Percentiles rank a stretch among this genome's conserved stretches.
These are phyloP conservation scores for Hypoxylon sp. DNA, from an alignment of 2,329 filamentous ascomycete species.

Conservation along the genomic window DNA sequence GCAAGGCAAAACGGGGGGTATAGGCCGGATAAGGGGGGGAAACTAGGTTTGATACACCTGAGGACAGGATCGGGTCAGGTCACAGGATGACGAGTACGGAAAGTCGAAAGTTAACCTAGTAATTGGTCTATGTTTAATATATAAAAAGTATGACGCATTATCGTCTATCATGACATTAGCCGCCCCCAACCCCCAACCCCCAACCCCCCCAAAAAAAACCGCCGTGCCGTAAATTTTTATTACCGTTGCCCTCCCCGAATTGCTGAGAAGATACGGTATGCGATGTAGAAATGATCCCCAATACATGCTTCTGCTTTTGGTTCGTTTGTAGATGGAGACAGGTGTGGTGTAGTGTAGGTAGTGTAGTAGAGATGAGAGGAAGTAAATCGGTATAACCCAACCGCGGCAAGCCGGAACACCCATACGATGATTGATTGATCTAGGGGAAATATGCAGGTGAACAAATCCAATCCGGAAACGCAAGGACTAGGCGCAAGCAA, in stretches of 20 bases:
- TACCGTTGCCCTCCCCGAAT: background rate
- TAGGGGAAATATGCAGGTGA: constrained; percentile 25
- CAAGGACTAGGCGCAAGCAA: background rate
- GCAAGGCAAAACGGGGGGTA: constrained; percentile 20
- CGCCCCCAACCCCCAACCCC: background rate
- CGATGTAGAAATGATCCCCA: background rate
- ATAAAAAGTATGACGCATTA: constrained; percentile 31
- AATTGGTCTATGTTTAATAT: constrained; percentile 35
- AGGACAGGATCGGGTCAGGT: constrained; percentile 14
- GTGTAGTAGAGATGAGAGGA: constrained; percentile 11
- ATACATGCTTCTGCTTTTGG: constrained; percentile 17
- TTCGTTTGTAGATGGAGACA: constrained; percentile 30
- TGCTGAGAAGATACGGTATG: background rate
- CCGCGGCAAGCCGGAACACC: constrained; percentile 20
- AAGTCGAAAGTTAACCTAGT: constrained; percentile 12
- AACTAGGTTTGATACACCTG: constrained; percentile 13
- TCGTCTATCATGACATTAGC: constrained; percentile 25
- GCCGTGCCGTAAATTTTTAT: background rate
- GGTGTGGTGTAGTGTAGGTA: no score
- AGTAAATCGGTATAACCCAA: constrained; percentile 8
- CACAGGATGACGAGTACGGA: constrained; percentile 25
- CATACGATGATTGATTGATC: constrained; percentile 29
- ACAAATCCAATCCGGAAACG: constrained; percentile 10
- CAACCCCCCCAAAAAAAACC: constrained; percentile 1
- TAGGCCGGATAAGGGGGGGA: background rate